A percentile compares a stretch with the other conserved stretches of the same genome.
These are phyloP conservation scores for Erythrophleum ivorense DNA, from an alignment of 331 rosid genomes.

Conservation along the genomic window DNA sequence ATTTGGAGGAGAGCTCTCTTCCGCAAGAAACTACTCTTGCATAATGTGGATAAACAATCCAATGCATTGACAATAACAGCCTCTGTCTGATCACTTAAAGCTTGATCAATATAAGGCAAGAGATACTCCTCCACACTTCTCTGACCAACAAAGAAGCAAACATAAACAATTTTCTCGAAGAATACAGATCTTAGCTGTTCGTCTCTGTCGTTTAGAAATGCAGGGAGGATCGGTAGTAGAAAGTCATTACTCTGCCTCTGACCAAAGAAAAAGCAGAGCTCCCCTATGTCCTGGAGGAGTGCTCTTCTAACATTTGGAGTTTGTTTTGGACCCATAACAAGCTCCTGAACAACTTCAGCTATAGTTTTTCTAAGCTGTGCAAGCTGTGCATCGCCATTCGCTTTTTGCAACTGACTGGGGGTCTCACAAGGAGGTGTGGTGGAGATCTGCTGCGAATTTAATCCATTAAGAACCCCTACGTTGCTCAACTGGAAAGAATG, in stretches of 20 bases:
- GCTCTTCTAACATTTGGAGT: conserved; percentile 95
- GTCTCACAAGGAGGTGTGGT: conserved; percentile 56
- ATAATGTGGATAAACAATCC: conserved; percentile 81
- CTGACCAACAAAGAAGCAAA: conserved; percentile 92
- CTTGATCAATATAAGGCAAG: conserved; percentile 92
- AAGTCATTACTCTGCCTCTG: conserved; percentile 92
- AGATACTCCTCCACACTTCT: conserved; percentile 98
- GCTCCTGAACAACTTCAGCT: conserved; percentile 94
- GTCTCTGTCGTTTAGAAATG: conserved; percentile 89
- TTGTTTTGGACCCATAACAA: conserved; percentile 98
- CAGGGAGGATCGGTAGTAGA: conserved; percentile 90
- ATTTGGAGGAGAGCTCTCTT: conserved; percentile 86
- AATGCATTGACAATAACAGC: conserved; percentile 85
- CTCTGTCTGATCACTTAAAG: conserved; percentile 75
- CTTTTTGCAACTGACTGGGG: conserved; percentile 65
- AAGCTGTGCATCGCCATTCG: conserved; percentile 70
- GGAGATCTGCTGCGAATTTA: conserved; percentile 59
- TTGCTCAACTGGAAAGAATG: conserved; percentile 91
- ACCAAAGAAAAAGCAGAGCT: conserved; percentile 92
- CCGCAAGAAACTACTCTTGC: conserved; percentile 73
- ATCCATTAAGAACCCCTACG: conserved; percentile 91
- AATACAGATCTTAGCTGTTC: conserved; percentile 87
- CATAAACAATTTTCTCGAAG: conserved; percentile 88
- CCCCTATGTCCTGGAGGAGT: conserved; percentile 85
- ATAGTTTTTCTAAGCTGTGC: conserved; percentile 81